phyloP scores from a whole-genome alignment of 139 green algal genomes.

The Haematococcus lacustris region DNA sequence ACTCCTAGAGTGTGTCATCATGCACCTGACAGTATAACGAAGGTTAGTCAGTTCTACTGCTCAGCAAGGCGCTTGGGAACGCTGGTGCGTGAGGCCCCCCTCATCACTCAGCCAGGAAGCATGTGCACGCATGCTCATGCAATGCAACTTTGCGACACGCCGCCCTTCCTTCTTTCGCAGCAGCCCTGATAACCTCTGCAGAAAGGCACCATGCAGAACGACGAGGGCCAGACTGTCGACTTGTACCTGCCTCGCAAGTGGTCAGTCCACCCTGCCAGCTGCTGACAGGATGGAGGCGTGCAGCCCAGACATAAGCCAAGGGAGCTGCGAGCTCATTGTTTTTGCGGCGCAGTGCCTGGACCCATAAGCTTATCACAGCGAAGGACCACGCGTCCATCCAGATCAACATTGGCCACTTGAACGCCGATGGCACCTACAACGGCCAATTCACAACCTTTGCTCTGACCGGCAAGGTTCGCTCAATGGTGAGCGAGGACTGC shows the following conservation, averaged over 20 bases:
- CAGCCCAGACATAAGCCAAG: not conserved
- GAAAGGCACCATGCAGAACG: slow-evolving; percentile 2
- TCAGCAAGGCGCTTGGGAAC: too few species aligned
- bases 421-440: slow-evolving; percentile 92
- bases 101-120: too few species aligned
- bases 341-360: slow-evolving; percentile 81
- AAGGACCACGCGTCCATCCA: slow-evolving; percentile 97
- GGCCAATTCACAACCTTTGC: slow-evolving; percentile 91
- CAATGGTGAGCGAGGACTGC: slow-evolving; percentile 47
- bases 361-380: slow-evolving; percentile 97
- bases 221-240: slow-evolving; percentile 83
- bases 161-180: too few species aligned
- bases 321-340: not conserved
- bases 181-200: too few species aligned
- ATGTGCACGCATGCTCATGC: too few species aligned
- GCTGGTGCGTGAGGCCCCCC: too few species aligned
- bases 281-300: not conserved
- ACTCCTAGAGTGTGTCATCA: too few species aligned
- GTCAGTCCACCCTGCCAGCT: slow-evolving; percentile 40
- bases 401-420: slow-evolving; percentile 98
- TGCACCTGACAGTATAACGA: too few species aligned
- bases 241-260: slow-evolving; percentile 99
- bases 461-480: slow-evolving; percentile 79
- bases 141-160: too few species aligned
- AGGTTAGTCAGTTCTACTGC: too few species aligned